These are phyloP conservation scores for Protea cynaroides DNA, from an alignment of 164 flowering plant species.

Conservation along the genomic window DNA sequence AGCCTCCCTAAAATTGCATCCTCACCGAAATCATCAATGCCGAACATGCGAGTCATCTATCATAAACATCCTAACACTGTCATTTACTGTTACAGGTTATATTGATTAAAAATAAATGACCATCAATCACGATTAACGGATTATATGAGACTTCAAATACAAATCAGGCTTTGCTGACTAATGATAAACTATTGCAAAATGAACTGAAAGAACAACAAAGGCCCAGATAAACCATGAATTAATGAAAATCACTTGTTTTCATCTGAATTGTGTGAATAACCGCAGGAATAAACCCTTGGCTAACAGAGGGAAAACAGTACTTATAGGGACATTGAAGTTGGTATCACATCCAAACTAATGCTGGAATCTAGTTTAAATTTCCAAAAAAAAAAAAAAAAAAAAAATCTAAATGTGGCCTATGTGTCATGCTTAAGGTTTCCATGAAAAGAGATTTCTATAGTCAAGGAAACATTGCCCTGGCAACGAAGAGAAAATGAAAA, in stretches of 20 bases:
- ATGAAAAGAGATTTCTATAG: too few relatives aligned
- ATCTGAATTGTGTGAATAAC: too few relatives aligned
- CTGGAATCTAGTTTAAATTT: background rate
- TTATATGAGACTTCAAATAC: background rate
- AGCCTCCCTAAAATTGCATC: conserved; percentile 93
- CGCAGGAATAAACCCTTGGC: too few relatives aligned
- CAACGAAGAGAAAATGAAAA: too few relatives aligned
- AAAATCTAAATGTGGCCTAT: background rate
- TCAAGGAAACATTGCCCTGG: too few relatives aligned
- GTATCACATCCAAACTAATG: background rate
- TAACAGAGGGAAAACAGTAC: too few relatives aligned
- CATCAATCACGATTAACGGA: background rate
- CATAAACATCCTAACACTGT: conserved; percentile 15
- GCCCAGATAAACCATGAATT: too few relatives aligned
- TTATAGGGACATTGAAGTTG: background rate
- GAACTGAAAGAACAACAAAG: too few relatives aligned
- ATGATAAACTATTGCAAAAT: too few relatives aligned
- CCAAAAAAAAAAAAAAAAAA: background rate
- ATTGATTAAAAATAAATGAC: background rate
- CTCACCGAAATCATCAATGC: conserved; percentile 84
- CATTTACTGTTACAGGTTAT: background rate
- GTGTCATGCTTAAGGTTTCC: background rate
- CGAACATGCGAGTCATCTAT: conserved; percentile 90
- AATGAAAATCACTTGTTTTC: too few relatives aligned
- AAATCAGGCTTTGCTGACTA: too few relatives aligned